Base-by-base conservation (phyloP, 2,329 filamentous ascomycete species). In the Phoma sp. region DNA sequence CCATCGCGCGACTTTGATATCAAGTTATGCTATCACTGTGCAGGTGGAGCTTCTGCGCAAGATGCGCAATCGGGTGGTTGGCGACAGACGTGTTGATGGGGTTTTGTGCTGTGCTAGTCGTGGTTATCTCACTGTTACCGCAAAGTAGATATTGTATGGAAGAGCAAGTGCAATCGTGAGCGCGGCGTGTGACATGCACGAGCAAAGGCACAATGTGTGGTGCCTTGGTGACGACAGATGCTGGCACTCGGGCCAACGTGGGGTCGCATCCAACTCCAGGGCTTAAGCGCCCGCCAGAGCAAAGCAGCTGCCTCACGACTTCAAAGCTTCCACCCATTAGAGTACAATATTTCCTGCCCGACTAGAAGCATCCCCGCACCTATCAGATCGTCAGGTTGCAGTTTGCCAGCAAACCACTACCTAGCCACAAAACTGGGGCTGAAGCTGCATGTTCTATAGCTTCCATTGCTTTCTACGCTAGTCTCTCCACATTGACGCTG, bases 1-100 rank as follows among this genome's bases (percentile, higher is more conserved):
- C 91, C 95, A 98, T 98, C 70, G 37, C 11, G 30, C 10, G 18
- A n/a, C 30, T 11, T 46, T 42, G 10, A n/a, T 39, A 30, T 10
- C 1, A 8, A 5, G 11, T 7, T 7, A n/a, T 2, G 13, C 7
- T 13, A 18, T 8, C 29, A 14, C 40, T 30, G 18, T 38, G 41
- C 33, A 24, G 45, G 27, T 22, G 45, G 23, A 33, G 48, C 36
- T 8, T 38, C 25, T 45, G 52, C 52, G 41, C 46, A 36, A n/a
- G 46, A 5, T 43, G 47, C 47, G 52, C 52, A 33, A 40, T 30
- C 8, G 10, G 27, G 29, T 33, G 37, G 41, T 13, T 25, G 46
- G 24, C 45, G 11, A 49, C 30, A n/a, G 4, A 2, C 9, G 25
- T 13, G n/a, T 25, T 29, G 27, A 1, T 29, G 27, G 27, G 9